Evolutionary conservation across 768 basidiomycete genomes (phyloP).

Genomic region (Candolleomyces eurysporus): DNA sequence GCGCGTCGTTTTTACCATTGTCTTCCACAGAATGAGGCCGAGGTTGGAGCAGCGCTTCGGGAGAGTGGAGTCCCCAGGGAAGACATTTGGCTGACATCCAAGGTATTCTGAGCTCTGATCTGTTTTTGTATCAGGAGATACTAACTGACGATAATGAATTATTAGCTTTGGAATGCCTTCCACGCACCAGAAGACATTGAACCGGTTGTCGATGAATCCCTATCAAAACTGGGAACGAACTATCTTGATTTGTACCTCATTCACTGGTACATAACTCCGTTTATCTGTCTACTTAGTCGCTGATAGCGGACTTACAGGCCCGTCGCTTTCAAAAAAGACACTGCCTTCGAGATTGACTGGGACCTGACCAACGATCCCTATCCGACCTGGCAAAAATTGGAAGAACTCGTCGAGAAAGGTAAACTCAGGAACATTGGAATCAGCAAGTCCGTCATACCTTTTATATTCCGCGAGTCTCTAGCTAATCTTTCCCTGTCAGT

Average conservation of each 20-base stretch:
- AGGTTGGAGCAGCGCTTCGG: constrained; percentile 62
- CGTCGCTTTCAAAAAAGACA: constrained; percentile 60
- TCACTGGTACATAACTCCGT: constrained; percentile 54
- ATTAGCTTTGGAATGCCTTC: constrained; percentile 72
- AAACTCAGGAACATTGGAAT: constrained; percentile 79
- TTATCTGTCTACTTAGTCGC: not conserved
- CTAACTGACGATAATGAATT: not conserved
- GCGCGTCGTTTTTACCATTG: not conserved
- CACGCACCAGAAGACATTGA: constrained; percentile 76
- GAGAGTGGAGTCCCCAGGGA: constrained; percentile 59
- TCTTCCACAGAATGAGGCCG: constrained; percentile 57
- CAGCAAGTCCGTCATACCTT: constrained; percentile 56
- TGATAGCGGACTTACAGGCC: constrained; percentile 41
- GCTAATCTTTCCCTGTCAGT: constrained; percentile 21
- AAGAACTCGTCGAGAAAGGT: constrained; percentile 74
- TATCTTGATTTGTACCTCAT: constrained; percentile 83
- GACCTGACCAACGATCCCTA: constrained; percentile 68
- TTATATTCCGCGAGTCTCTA: not conserved
- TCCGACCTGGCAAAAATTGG: constrained; percentile 79
- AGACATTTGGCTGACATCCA: constrained; percentile 69
- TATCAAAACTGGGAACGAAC: constrained; percentile 56
- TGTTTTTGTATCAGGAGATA: not conserved
- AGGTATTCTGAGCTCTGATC: constrained; percentile 24
- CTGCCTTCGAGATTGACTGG: constrained; percentile 42
- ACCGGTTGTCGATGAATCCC: constrained; percentile 61